Evolutionary conservation across 129 eudicot genomes (phyloP).

Genomic region (Kitagawia praeruptora): DNA sequence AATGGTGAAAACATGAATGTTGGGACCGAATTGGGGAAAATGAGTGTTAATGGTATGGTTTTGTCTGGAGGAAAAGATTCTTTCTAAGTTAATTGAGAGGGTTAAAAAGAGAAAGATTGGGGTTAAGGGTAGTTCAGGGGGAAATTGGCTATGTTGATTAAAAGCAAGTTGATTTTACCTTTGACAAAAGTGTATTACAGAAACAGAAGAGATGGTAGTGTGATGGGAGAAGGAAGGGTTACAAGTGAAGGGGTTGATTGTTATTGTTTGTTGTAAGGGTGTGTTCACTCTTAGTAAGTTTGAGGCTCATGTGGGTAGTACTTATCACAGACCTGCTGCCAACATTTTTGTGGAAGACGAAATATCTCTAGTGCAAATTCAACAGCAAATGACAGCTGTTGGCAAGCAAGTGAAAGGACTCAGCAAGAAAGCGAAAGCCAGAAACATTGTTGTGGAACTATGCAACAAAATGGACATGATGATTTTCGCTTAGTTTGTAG

Average conservation of each 20-base stretch:
- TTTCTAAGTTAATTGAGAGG: neutral
- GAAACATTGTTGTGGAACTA: neutral
- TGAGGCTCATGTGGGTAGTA: constrained; percentile 78
- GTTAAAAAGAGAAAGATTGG: neutral
- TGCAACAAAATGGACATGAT: constrained; percentile 20
- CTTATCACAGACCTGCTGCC: constrained; percentile 56
- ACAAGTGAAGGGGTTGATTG: constrained; percentile 26
- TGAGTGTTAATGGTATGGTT: neutral
- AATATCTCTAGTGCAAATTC: constrained; percentile 48
- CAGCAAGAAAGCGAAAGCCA: neutral
- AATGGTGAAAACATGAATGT: neutral
- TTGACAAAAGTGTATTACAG: constrained; percentile 13
- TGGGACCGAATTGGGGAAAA: neutral
- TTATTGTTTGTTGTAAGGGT: constrained; percentile 13
- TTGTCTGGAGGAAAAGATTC: neutral
- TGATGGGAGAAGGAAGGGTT: constrained; percentile 18
- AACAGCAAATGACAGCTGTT: constrained; percentile 21
- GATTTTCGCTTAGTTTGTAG: constrained; percentile 57
- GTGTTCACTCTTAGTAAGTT: constrained; percentile 30
- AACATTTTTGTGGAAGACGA: constrained; percentile 62
- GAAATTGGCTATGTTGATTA: constrained; percentile 7
- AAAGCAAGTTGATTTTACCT: neutral
- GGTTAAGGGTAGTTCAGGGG: neutral
- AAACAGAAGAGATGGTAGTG: neutral
- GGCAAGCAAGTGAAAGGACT: constrained; percentile 6